Conservation (phyloP, 768 basidiomycete genomes). For the Hygrophorus pudorinus region DNA sequence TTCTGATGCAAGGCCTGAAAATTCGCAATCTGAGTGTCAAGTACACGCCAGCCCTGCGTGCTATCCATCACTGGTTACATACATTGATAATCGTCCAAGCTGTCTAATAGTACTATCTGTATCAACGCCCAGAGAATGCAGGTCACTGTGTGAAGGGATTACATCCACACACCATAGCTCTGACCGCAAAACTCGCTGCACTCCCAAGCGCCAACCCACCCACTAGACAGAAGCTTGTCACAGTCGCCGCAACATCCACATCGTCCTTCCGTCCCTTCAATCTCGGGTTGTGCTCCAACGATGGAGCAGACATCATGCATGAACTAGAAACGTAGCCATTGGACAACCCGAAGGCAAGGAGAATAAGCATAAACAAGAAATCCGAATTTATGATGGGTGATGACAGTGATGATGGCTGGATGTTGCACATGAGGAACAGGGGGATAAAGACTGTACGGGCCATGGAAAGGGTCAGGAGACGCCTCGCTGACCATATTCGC, state of each 20-base stretch:
- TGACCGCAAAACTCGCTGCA: slow-evolving; percentile 71
- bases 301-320: slow-evolving; percentile 78
- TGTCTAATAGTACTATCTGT: slow-evolving; percentile 3
- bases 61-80: slow-evolving; percentile 3
- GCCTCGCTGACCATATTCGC: slow-evolving; percentile 57
- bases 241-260: slow-evolving; percentile 77
- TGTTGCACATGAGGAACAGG: slow-evolving; percentile 81
- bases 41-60: not conserved
- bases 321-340: slow-evolving; percentile 76
- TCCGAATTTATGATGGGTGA: slow-evolving; percentile 67
- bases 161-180: slow-evolving; percentile 56
- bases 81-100: too few species aligned
- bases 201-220: slow-evolving; percentile 72
- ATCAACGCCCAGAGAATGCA: not conserved
- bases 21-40: not conserved
- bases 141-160: slow-evolving; percentile 51
- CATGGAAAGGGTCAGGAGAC: slow-evolving; percentile 53
- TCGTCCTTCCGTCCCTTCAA: slow-evolving; percentile 63
- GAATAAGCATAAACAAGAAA: slow-evolving; percentile 58
- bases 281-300: slow-evolving; percentile 67
- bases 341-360: slow-evolving; percentile 64
- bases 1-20: not conserved
- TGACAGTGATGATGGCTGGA: slow-evolving; percentile 34
- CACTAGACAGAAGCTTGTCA: slow-evolving; percentile 70
- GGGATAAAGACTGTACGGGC: slow-evolving; percentile 77